Conservation (phyloP, 306 rosid genomes). For the Rosa lucieae region DNA sequence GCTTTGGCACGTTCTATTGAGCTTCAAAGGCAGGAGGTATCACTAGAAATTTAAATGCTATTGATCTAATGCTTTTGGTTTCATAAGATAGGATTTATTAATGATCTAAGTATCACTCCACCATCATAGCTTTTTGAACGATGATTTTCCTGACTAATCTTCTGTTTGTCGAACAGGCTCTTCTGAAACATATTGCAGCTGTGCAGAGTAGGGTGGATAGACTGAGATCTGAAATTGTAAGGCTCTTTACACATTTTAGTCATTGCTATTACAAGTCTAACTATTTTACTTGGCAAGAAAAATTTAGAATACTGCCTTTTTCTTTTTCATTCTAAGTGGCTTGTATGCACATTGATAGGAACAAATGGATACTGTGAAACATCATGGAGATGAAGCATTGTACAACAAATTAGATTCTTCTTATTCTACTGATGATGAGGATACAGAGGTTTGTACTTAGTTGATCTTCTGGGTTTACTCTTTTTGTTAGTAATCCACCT, state of each 20-base stretch:
- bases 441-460: conserved; percentile 53
- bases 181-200: conserved; percentile 58
- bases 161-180: conserved; percentile 61
- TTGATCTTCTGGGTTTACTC: conserved; percentile 10
- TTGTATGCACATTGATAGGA: conserved; percentile 42
- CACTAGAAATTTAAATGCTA: conserved; percentile 14
- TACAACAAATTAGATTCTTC: conserved; percentile 69
- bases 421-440: conserved; percentile 59
- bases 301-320: not conserved
- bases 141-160: conserved; percentile 20
- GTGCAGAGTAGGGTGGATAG: conserved; percentile 61
- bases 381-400: conserved; percentile 65
- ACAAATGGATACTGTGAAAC: conserved; percentile 74
- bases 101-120: not conserved
- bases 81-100: conserved; percentile 12
- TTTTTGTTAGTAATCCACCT: not conserved
- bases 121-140: not conserved
- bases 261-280: conserved; percentile 18
- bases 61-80: conserved; percentile 1
- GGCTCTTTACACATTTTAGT: conserved; percentile 25
- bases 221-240: conserved; percentile 74
- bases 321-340: not conserved
- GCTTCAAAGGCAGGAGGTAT: conserved; percentile 91
- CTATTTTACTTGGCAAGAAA: not conserved
- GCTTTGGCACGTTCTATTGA: conserved; percentile 94